Conservation (phyloP, 805 yeast species). For the Candida morakotiae region DNA sequence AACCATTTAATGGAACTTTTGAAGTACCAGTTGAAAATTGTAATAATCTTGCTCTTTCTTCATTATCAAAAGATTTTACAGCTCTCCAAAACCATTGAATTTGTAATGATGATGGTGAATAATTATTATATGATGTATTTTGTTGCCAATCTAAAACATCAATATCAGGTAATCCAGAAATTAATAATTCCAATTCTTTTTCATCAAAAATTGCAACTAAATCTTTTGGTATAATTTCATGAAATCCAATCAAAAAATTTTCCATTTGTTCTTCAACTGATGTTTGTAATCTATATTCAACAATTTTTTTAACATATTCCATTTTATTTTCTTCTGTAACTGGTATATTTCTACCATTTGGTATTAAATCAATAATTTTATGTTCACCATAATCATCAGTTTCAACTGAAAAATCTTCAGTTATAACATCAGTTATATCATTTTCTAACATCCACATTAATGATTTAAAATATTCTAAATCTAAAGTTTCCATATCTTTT, state of each 20-base stretch:
- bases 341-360: constrained; percentile 74
- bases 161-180: constrained; percentile 93
- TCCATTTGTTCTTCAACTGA: constrained; percentile 87
- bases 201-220: constrained; percentile 87
- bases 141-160: constrained; percentile 95
- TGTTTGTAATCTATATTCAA: constrained; percentile 77
- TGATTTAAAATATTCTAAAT: constrained; percentile 87
- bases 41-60: constrained; percentile 87
- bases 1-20: constrained; percentile 93
- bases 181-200: constrained; percentile 87
- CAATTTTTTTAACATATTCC: constrained; percentile 82
- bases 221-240: constrained; percentile 82
- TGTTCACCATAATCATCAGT: constrained; percentile 92
- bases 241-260: constrained; percentile 80
- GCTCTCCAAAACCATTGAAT: constrained; percentile 98
- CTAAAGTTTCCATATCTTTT: constrained; percentile 92
- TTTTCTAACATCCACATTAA: constrained; percentile 94
- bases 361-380: constrained; percentile 75
- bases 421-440: constrained; percentile 92
- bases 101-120: constrained; percentile 77
- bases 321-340: constrained; percentile 90
- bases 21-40: constrained; percentile 98
- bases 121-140: constrained; percentile 77
- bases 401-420: constrained; percentile 91
- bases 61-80: constrained; percentile 87